Base-by-base conservation (phyloP, 2,329 filamentous ascomycete genomes). In the Septoria petroselini region DNA sequence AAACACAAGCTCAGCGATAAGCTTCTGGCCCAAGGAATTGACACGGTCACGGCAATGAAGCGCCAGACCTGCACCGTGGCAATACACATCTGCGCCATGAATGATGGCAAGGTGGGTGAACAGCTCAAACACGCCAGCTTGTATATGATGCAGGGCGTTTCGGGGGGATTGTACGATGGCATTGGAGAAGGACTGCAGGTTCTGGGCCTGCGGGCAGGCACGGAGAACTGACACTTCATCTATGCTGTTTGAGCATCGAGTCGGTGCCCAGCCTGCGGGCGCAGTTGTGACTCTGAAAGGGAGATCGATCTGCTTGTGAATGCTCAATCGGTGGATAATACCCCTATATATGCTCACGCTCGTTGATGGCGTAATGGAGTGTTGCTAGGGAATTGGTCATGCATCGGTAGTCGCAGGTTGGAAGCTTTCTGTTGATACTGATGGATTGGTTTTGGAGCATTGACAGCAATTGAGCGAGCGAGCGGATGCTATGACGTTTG, bases 121-220 rank as follows among this genome's bases (percentile, higher is more conserved):
- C 71, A 74, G 2, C 63, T 86, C 17, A 73, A 77, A 14, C 77
- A 80, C 25, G 62, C 79, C 7, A 74, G 77, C 2, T 65, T 76
- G 2, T 88, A 84, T 80, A 77, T 81, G 60, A 67, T 85, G 1
- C 76, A 83, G 54, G 79, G 82, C 15, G 70, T 88, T 42, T 76
- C 81, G 1, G 83, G 81, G 11, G 86, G 85, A 0, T 71, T 88
- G 34, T 81, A 82, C 59, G 82, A 88, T 58, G 83, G 85, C 4
- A 71, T 75, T 29, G 75, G 73, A 1, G 76, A 81, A 53, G 79
- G 79, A 0, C 70, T 81, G 65, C 63, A 68, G 15, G 68, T 76
- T 34, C 53, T 79, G 40, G 73, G 74, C 2, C 52, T 58, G 50
- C 64, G 55, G 25, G 38, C 43, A 25, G 41, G 35, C 18, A 39